A percentile compares a stretch with the other conserved stretches of the same genome.
Evolutionary conservation across 164 flowering plant species (phyloP).

Genomic region (Magnolia officinalis): DNA sequence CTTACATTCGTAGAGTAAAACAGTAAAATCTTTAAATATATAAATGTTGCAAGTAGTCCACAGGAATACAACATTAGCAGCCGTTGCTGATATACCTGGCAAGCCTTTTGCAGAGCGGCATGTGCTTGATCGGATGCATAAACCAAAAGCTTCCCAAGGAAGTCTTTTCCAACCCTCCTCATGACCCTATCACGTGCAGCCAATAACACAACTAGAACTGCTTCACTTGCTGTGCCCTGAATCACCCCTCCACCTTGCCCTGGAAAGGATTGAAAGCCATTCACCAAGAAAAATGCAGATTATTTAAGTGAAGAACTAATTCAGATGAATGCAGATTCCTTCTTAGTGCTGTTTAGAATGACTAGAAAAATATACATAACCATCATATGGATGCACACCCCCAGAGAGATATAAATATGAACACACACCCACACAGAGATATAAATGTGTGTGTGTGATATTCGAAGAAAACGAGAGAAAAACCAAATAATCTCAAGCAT

Average conservation of each 20-base stretch:
- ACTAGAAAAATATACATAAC: too few species aligned
- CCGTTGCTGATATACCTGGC: slow-evolving; percentile 48
- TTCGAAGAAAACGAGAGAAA: too few species aligned
- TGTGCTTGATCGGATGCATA: slow-evolving; percentile 90
- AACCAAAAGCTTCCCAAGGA: slow-evolving; percentile 70
- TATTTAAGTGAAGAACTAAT: not conserved
- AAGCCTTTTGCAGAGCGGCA: slow-evolving; percentile 76
- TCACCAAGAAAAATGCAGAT: not conserved
- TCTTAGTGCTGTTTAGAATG: not conserved
- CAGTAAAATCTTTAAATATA: not conserved
- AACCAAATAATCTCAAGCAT: too few species aligned
- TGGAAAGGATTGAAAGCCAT: slow-evolving; percentile 21
- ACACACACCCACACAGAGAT: too few species aligned
- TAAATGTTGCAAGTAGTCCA: not conserved
- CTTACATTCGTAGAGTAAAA: not conserved
- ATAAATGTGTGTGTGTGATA: too few species aligned
- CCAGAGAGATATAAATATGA: too few species aligned
- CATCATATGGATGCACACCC: too few species aligned
- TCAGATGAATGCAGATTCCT: not conserved
- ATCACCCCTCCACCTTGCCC: slow-evolving; percentile 97
- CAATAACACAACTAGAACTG: slow-evolving; percentile 69
- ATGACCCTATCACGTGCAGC: slow-evolving; percentile 81
- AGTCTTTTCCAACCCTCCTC: slow-evolving; percentile 52
- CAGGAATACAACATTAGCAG: too few species aligned
- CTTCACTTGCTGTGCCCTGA: slow-evolving; percentile 97